A percentile compares a stretch with the other conserved stretches of the same genome.
These are phyloP conservation scores for Aureobasidium mangrovei DNA, from an alignment of 2,329 filamentous ascomycete genomes.

Conservation along the genomic window DNA sequence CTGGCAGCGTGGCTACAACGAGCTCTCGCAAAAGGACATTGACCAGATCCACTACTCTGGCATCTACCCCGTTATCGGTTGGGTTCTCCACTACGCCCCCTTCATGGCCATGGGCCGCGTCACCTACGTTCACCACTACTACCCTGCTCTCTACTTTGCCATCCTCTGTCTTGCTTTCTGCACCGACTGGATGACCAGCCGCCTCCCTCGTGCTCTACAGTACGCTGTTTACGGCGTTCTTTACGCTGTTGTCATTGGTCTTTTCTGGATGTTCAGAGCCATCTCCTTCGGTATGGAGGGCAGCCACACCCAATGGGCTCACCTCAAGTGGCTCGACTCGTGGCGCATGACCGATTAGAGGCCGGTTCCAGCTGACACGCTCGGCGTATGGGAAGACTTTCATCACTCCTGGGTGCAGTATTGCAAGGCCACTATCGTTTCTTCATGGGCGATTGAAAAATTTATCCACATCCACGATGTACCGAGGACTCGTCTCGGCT, in stretches of 20 bases:
- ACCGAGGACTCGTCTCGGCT: too few species aligned
- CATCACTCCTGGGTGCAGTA: too few species aligned
- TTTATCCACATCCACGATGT: too few species aligned
- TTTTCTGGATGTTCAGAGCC: slow-evolving; percentile 85
- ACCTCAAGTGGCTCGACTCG: slow-evolving; percentile 85
- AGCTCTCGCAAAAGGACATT: slow-evolving; percentile 70
- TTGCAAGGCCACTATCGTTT: too few species aligned
- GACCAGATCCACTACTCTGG: slow-evolving; percentile 93
- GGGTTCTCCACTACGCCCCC: slow-evolving; percentile 92
- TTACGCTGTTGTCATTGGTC: slow-evolving; percentile 64
- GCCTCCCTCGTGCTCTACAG: slow-evolving; percentile 54
- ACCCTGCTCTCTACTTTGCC: slow-evolving; percentile 94
- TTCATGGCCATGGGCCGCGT: slow-evolving; percentile 98
- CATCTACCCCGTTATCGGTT: slow-evolving; percentile 83
- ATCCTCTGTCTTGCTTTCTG: slow-evolving; percentile 85
- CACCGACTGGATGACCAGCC: slow-evolving; percentile 70
- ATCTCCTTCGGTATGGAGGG: slow-evolving; percentile 97
- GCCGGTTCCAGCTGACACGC: neutral
- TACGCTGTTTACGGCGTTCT: slow-evolving; percentile 62
- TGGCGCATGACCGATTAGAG: slow-evolving; percentile 68
- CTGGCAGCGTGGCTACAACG: slow-evolving; percentile 90
- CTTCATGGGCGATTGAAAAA: too few species aligned
- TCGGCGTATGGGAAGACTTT: too few species aligned
- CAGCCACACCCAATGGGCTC: slow-evolving; percentile 69
- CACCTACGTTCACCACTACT: slow-evolving; percentile 99